Percentiles rank a stretch among this genome's conserved stretches.
Conservation (phyloP, 805 yeast species). For the Nakazawaea holstii region DNA sequence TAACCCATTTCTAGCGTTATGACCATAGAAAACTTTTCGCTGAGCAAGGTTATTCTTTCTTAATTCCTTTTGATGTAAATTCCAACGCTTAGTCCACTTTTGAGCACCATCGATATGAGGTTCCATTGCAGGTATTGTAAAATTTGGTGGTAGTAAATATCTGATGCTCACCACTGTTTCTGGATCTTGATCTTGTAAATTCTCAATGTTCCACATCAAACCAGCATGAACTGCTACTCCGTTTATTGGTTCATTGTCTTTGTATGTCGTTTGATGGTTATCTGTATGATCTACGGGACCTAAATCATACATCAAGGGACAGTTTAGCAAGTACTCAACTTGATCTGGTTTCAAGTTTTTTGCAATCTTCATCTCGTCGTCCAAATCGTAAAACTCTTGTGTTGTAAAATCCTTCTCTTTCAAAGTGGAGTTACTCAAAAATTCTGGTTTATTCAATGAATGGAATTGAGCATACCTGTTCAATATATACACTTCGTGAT, state of each 20-base stretch:
- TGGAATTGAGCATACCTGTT: conserved; percentile 60
- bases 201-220: conserved; percentile 54
- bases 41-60: neutral
- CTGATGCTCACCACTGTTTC: conserved; percentile 65
- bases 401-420: conserved; percentile 8
- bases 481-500: conserved; percentile 76
- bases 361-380: conserved; percentile 41
- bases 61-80: conserved; percentile 15
- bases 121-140: conserved; percentile 49
- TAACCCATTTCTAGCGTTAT: conserved; percentile 78
- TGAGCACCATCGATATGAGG: conserved; percentile 23
- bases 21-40: conserved; percentile 73
- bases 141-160: conserved; percentile 59
- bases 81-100: conserved; percentile 30
- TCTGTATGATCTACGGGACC: conserved; percentile 52
- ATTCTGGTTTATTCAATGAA: conserved; percentile 28
- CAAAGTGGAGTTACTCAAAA: conserved; percentile 10
- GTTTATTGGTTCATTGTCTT: conserved; percentile 19
- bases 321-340: conserved; percentile 44
- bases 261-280: conserved; percentile 16
- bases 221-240: conserved; percentile 83
- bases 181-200: conserved; percentile 53
- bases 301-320: conserved; percentile 58
- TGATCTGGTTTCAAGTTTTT: conserved; percentile 55
- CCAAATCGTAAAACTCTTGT: conserved; percentile 25